phyloP scores from a whole-genome alignment of 202 grass and related monocot species.

The Carex arenaria region DNA sequence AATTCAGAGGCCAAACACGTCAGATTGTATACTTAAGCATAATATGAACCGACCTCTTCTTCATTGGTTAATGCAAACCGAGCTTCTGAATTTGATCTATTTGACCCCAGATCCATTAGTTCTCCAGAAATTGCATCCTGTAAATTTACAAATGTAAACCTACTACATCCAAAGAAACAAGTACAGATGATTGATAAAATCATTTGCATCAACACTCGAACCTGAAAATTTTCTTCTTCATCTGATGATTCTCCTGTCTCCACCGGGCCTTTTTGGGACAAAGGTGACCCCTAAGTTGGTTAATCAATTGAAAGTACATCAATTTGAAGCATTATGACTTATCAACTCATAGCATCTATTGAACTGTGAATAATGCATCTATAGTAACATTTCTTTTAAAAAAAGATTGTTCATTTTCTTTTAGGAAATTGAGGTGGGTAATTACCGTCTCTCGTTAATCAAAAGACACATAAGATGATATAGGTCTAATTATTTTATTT shows the following conservation, averaged over 20 bases:
- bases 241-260: conserved; percentile 3
- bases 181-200: background rate
- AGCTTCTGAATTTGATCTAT: conserved; percentile 17
- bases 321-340: background rate
- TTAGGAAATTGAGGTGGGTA: background rate
- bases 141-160: background rate
- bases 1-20: background rate
- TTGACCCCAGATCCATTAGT: conserved; percentile 6
- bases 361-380: background rate
- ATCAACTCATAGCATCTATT: background rate
- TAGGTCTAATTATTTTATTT: background rate
- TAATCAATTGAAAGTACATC: background rate
- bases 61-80: background rate
- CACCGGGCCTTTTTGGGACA: background rate
- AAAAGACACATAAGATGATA: background rate
- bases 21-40: background rate
- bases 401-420: background rate
- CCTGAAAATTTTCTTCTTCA: conserved; percentile 20
- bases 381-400: background rate
- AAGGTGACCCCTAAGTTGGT: background rate
- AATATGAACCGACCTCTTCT: conserved; percentile 9
- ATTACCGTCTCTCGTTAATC: background rate
- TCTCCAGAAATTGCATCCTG: conserved; percentile 21
- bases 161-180: background rate
- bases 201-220: background rate